These are phyloP conservation scores for Suillus subluteus DNA, from an alignment of 768 basidiomycete species.

Conservation along the genomic window DNA sequence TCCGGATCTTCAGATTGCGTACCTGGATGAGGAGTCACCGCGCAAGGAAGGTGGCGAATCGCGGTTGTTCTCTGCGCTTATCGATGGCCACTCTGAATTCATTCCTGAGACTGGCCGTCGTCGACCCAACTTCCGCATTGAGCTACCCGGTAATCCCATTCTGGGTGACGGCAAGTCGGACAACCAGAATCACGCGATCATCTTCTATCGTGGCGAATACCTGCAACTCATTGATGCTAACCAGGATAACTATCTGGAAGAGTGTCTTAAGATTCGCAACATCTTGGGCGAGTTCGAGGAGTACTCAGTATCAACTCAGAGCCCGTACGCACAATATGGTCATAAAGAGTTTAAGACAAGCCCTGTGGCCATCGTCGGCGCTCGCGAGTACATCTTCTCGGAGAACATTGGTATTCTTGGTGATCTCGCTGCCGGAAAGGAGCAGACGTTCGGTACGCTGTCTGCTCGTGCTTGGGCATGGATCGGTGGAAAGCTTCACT, in stretches of 20 bases:
- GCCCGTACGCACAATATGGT: constrained; percentile 90
- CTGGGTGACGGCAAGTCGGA: constrained; percentile 99
- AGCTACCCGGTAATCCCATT: constrained; percentile 98
- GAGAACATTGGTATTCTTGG: constrained; percentile 99
- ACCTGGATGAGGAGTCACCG: constrained; percentile 94
- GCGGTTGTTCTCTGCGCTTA: constrained; percentile 92
- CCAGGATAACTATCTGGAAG: constrained; percentile 99
- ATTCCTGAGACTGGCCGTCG: constrained; percentile 85
- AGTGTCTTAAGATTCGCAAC: constrained; percentile 99
- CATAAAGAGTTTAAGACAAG: constrained; percentile 85
- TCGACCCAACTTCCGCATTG: constrained; percentile 96
- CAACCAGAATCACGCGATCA: constrained; percentile 99
- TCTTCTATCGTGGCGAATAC: constrained; percentile 99
- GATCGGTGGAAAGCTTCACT: constrained; percentile 98
- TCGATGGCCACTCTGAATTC: constrained; percentile 98
- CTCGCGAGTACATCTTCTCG: constrained; percentile 99
- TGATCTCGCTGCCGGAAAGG: constrained; percentile 98
- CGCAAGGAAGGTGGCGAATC: constrained; percentile 95
- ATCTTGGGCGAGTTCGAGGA: constrained; percentile 98
- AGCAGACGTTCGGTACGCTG: constrained; percentile 98
- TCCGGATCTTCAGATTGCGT: constrained; percentile 98
- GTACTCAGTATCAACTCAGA: constrained; percentile 81
- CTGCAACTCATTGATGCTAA: constrained; percentile 99
- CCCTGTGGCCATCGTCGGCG: constrained; percentile 97
- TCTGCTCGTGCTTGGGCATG: constrained; percentile 95